phyloP scores from a whole-genome alignment of 805 yeast genomes.

The Groenewaldozyma tartarivorans region DNA sequence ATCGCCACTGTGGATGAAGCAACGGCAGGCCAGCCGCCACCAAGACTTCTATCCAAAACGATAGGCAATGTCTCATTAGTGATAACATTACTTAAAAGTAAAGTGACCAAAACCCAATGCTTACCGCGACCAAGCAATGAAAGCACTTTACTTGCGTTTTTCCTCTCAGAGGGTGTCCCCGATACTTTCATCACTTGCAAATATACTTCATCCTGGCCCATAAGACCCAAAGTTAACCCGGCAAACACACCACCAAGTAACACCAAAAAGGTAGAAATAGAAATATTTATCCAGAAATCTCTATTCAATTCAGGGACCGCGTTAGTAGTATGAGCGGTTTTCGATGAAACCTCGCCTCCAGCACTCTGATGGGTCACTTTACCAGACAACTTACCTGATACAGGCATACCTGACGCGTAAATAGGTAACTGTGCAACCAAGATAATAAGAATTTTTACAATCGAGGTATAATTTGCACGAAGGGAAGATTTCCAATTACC shows the following conservation, averaged over 20 bases:
- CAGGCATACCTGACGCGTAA: neutral
- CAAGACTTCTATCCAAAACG: constrained; percentile 82
- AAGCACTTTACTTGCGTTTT: constrained; percentile 63
- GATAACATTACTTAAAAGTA: constrained; percentile 75
- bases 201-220: constrained; percentile 98
- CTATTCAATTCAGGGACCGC: constrained; percentile 4
- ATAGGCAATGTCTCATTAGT: constrained; percentile 93
- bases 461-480: too few relatives aligned
- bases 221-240: constrained; percentile 75
- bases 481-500: neutral
- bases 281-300: constrained; percentile 23
- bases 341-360: neutral
- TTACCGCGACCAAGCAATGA: constrained; percentile 69
- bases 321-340: neutral
- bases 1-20: constrained; percentile 86
- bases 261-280: constrained; percentile 26
- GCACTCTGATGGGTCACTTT: neutral
- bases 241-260: constrained; percentile 32
- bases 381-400: neutral
- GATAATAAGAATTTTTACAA: constrained; percentile 10
- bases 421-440: constrained; percentile 12
- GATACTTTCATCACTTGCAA: constrained; percentile 79
- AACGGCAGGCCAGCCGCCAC: constrained; percentile 98
- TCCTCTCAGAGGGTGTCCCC: constrained; percentile 60
- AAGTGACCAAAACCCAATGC: constrained; percentile 92